Percentiles rank a stretch among this genome's conserved stretches.
phyloP scores from a whole-genome alignment of 306 rosid genomes.

The Clitoria ternatea region DNA sequence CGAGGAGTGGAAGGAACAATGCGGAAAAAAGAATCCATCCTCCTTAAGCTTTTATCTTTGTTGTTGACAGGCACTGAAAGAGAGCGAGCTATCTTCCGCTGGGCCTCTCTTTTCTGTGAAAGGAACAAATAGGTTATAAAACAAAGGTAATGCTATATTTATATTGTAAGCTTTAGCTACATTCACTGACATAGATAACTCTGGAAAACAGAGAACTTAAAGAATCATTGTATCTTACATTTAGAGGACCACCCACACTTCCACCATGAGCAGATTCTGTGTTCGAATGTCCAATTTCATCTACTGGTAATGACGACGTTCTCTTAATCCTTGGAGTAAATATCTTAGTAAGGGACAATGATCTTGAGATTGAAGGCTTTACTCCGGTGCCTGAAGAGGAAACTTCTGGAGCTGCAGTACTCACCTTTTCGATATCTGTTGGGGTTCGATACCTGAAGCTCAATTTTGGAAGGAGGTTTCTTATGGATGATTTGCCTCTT shows the following conservation, averaged over 20 bases:
- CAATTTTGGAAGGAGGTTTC: constrained; percentile 72
- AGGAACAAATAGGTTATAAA: constrained; percentile 5
- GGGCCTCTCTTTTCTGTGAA: constrained; percentile 62
- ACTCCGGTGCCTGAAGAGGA: constrained; percentile 52
- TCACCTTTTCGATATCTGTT: constrained; percentile 53
- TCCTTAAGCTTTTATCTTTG: constrained; percentile 63
- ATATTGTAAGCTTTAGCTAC: constrained; percentile 4
- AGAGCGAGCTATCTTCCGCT: constrained; percentile 69
- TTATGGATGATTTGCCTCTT: constrained; percentile 60
- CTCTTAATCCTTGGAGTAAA: constrained; percentile 86
- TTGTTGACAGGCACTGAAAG: constrained; percentile 79
- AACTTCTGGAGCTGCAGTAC: constrained; percentile 43
- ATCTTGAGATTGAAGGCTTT: constrained; percentile 67
- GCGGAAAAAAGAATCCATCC: constrained; percentile 87
- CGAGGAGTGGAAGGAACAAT: constrained; percentile 87
- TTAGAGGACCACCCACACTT: constrained; percentile 47
- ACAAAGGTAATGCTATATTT: not conserved
- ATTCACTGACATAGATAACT: not conserved
- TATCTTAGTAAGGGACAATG: constrained; percentile 70
- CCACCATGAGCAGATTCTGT: constrained; percentile 69
- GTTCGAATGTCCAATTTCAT: constrained; percentile 53
- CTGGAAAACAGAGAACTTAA: not conserved
- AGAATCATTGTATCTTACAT: constrained; percentile 44
- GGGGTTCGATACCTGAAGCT: constrained; percentile 70
- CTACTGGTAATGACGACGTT: constrained; percentile 82